A percentile compares a stretch with the other conserved stretches of the same genome.
Conservation (phyloP, 2,329 filamentous ascomycete genomes). For the Calonectria leucothoes region DNA sequence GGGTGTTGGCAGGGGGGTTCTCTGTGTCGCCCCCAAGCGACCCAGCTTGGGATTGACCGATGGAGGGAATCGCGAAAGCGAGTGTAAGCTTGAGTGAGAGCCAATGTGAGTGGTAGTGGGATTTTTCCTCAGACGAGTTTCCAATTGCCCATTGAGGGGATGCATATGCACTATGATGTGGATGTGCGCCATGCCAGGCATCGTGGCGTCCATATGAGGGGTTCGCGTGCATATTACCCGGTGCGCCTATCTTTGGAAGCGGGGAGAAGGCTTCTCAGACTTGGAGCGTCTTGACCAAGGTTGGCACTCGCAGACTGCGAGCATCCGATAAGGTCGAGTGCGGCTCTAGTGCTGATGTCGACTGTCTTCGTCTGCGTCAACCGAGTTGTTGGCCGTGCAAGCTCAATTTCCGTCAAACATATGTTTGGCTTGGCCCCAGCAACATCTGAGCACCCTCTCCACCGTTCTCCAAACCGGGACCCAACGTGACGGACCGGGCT, state of each 20-base stretch:
- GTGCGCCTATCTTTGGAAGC: background rate
- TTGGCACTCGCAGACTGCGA: background rate
- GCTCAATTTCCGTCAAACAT: slow-evolving; percentile 19
- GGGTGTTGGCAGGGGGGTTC: background rate
- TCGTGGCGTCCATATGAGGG: slow-evolving; percentile 5
- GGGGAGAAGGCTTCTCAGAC: background rate
- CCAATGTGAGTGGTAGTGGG: background rate
- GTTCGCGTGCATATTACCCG: slow-evolving; percentile 5
- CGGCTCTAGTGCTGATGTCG: background rate
- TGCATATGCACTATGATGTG: slow-evolving; percentile 15
- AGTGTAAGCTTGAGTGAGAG: background rate
- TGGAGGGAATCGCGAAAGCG: background rate
- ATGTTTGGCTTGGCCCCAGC: slow-evolving; percentile 12
- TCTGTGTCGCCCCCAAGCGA: background rate
- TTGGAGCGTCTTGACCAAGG: background rate
- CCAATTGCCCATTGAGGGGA: background rate
- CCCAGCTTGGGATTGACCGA: slow-evolving; percentile 7
- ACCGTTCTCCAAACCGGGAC: slow-evolving; percentile 3
- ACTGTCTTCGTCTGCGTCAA: background rate
- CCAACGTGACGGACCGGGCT: background rate
- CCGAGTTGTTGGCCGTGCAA: background rate
- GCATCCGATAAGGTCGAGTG: background rate
- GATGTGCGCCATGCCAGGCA: background rate
- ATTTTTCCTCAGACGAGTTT: background rate
- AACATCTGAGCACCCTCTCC: background rate